Conservation (phyloP, 1,284 basidiomycete species). For the Papiliotrema flavescens region DNA sequence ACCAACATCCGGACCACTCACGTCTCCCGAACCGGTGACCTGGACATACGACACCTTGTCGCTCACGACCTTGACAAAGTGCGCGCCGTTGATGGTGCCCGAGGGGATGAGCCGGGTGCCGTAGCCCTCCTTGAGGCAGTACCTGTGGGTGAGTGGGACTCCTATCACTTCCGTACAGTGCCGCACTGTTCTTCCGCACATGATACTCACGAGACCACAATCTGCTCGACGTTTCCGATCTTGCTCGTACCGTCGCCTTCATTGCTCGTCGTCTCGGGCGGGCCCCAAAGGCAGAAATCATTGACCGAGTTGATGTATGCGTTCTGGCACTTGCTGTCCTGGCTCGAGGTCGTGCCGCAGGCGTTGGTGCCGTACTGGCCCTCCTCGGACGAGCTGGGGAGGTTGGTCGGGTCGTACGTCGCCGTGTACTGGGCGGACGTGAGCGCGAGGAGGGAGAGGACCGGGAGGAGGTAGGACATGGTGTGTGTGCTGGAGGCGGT, state of each 20-base stretch:
- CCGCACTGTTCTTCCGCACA: background rate
- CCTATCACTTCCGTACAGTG: background rate
- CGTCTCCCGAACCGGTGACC: conserved; percentile 50
- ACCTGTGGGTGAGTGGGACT: conserved; percentile 17
- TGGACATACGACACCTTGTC: conserved; percentile 49
- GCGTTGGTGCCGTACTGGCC: conserved; percentile 58
- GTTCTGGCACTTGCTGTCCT: conserved; percentile 61
- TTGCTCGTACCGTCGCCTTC: conserved; percentile 33
- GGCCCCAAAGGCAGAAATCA: conserved; percentile 49
- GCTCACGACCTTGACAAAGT: conserved; percentile 60
- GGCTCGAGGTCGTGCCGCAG: conserved; percentile 59
- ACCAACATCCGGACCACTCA: conserved; percentile 15
- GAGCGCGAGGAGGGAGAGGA: background rate
- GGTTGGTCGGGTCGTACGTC: background rate
- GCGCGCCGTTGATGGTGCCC: conserved; percentile 67
- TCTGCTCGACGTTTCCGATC: conserved; percentile 45
- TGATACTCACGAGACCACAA: conserved; percentile 29
- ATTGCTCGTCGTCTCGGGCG: conserved; percentile 26
- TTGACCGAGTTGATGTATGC: conserved; percentile 47
- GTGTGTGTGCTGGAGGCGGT: background rate
- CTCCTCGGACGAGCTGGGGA: conserved; percentile 47
- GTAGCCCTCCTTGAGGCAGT: conserved; percentile 52
- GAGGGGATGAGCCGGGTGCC: conserved; percentile 72
- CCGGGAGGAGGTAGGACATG: background rate
- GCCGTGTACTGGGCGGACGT: conserved; percentile 3